Evolutionary conservation across 1,284 basidiomycete genomes (phyloP).

Genomic region (Dichomitus squalens): DNA sequence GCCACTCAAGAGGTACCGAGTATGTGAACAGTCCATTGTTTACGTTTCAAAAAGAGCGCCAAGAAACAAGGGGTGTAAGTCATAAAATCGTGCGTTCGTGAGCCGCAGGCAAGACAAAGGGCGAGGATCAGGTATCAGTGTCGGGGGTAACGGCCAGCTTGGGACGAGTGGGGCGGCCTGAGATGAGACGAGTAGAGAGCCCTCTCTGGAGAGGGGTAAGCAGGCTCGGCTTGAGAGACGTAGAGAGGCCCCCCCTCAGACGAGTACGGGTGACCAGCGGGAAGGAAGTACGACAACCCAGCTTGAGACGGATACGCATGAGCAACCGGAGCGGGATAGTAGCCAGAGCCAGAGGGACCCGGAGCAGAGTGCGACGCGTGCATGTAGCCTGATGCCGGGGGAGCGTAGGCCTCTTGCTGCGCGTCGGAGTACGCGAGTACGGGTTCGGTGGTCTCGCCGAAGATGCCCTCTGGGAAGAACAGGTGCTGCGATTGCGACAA

Average conservation of each 20-base stretch:
- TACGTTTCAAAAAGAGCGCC: background rate
- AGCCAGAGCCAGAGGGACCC: background rate
- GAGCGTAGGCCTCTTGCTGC: background rate
- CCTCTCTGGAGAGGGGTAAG: background rate
- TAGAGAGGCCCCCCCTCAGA: background rate
- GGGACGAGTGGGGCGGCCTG: no score
- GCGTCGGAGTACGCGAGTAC: background rate
- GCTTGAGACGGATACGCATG: background rate
- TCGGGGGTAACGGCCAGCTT: no score
- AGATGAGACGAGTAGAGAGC: background rate
- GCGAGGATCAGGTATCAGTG: background rate
- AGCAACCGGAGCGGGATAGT: background rate
- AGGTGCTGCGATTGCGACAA: background rate
- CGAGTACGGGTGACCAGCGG: background rate
- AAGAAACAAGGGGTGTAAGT: background rate
- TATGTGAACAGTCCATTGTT: background rate
- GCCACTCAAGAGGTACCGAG: background rate
- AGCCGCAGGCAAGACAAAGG: background rate
- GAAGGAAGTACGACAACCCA: background rate
- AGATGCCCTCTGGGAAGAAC: background rate
- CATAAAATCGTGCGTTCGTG: background rate
- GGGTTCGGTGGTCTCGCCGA: background rate
- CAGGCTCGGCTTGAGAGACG: background rate
- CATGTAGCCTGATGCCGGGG: background rate
- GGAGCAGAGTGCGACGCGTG: background rate